These are phyloP conservation scores for Trypanosoma platydactyli DNA, from an alignment of 208 protist genomes.

Conservation along the genomic window DNA sequence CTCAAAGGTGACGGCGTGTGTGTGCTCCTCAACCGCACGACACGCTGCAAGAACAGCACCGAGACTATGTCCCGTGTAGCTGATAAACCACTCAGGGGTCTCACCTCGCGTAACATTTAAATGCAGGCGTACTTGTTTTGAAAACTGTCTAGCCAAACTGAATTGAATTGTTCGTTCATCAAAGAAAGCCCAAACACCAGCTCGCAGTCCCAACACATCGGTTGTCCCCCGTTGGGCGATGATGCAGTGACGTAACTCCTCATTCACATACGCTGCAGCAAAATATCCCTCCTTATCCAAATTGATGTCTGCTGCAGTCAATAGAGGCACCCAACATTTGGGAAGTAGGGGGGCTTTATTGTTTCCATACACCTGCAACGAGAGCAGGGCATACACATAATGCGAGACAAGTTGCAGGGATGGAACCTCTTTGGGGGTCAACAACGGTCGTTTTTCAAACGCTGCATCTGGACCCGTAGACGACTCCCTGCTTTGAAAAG, in stretches of 20 bases:
- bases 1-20: constrained; percentile 87
- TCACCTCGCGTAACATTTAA: constrained; percentile 31
- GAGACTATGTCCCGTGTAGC: constrained; percentile 91
- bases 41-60: constrained; percentile 84
- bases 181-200: constrained; percentile 90
- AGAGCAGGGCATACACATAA: constrained; percentile 69
- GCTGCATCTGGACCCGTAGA: background rate
- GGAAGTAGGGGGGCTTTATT: constrained; percentile 43
- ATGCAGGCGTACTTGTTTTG: constrained; percentile 62
- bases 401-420: constrained; percentile 62
- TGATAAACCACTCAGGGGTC: constrained; percentile 53
- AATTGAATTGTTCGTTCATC: constrained; percentile 89
- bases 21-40: constrained; percentile 74
- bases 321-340: constrained; percentile 67
- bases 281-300: constrained; percentile 87
- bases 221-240: constrained; percentile 87
- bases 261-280: constrained; percentile 82
- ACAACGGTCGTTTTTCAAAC: constrained; percentile 26
- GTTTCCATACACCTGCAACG: constrained; percentile 74
- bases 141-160: constrained; percentile 85
- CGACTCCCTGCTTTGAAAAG: constrained; percentile 1
- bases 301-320: constrained; percentile 58
- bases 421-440: constrained; percentile 56
- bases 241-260: constrained; percentile 63
- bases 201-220: constrained; percentile 76